phyloP scores from a whole-genome alignment of 805 yeast species.

The Yamadazyma tumulicola region DNA sequence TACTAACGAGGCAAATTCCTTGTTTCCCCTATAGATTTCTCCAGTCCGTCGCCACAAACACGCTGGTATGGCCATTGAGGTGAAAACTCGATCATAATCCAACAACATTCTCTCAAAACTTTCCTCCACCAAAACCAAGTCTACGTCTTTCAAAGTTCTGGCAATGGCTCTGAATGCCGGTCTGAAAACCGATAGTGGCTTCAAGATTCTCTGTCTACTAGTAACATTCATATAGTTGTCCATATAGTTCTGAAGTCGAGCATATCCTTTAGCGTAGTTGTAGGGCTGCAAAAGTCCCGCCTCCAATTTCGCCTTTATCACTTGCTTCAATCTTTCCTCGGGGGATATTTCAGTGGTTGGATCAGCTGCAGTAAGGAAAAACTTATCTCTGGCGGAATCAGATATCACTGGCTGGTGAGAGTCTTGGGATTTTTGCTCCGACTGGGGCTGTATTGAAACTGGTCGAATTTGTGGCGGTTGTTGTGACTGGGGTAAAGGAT shows the following conservation, averaged over 20 bases:
- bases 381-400: conserved; percentile 86
- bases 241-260: conserved; percentile 85
- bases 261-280: conserved; percentile 91
- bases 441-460: conserved; percentile 1
- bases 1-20: conserved; percentile 91
- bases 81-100: conserved; percentile 91
- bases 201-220: conserved; percentile 78
- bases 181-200: conserved; percentile 79
- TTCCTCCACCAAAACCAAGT: conserved; percentile 88
- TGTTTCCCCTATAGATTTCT: conserved; percentile 90
- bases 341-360: conserved; percentile 94
- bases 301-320: conserved; percentile 87
- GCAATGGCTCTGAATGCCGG: conserved; percentile 96
- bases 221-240: conserved; percentile 85
- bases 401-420: conserved; percentile 44
- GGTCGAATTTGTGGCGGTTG: conserved; percentile 5
- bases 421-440: conserved; percentile 2
- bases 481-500: conserved; percentile 6
- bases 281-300: conserved; percentile 92
- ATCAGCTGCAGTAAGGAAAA: conserved; percentile 94
- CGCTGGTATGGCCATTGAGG: conserved; percentile 97
- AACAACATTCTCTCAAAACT: conserved; percentile 89
- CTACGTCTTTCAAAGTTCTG: conserved; percentile 82
- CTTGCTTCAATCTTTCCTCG: conserved; percentile 88
- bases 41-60: conserved; percentile 97